phyloP scores from a whole-genome alignment of 148 eudicot genomes.

The Cornus kousa region DNA sequence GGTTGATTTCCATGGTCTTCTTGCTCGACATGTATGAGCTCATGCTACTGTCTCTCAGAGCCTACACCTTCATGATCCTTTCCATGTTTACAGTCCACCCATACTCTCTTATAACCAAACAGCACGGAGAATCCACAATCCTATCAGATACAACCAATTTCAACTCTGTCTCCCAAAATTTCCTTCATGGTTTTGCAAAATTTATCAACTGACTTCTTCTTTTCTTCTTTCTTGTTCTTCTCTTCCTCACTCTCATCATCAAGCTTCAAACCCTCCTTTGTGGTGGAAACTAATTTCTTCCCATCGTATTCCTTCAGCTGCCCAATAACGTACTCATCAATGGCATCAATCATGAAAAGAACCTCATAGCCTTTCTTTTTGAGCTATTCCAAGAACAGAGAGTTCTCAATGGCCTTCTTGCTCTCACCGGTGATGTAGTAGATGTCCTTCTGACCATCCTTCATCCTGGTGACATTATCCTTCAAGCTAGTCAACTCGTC shows the following conservation, averaged over 20 bases:
- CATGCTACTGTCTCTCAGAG: slow-evolving; percentile 85
- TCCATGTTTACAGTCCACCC: slow-evolving; percentile 97
- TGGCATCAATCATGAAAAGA: slow-evolving; percentile 84
- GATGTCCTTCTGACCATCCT: slow-evolving; percentile 88
- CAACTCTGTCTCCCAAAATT: slow-evolving; percentile 74
- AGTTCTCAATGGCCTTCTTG: slow-evolving; percentile 90
- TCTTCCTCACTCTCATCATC: slow-evolving; percentile 87
- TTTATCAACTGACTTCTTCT: slow-evolving; percentile 74
- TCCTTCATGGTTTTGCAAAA: slow-evolving; percentile 89
- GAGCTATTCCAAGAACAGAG: slow-evolving; percentile 79
- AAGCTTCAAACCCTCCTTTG: slow-evolving; percentile 80
- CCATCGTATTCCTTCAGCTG: slow-evolving; percentile 91
- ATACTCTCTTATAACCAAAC: slow-evolving; percentile 85
- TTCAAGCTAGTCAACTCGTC: slow-evolving; percentile 82
- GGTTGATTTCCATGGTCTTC: slow-evolving; percentile 94
- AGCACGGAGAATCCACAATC: slow-evolving; percentile 89
- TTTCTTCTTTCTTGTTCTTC: slow-evolving; percentile 74
- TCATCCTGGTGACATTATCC: slow-evolving; percentile 89
- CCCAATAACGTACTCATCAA: slow-evolving; percentile 91
- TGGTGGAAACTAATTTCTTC: slow-evolving; percentile 80
- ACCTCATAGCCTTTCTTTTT: slow-evolving; percentile 91
- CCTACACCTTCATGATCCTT: slow-evolving; percentile 94
- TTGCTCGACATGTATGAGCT: slow-evolving; percentile 89
- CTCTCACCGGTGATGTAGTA: slow-evolving; percentile 87
- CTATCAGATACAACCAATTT: slow-evolving; percentile 84